phyloP scores from a whole-genome alignment of 176 grass and related monocot species.

The Zoysia japonica region DNA sequence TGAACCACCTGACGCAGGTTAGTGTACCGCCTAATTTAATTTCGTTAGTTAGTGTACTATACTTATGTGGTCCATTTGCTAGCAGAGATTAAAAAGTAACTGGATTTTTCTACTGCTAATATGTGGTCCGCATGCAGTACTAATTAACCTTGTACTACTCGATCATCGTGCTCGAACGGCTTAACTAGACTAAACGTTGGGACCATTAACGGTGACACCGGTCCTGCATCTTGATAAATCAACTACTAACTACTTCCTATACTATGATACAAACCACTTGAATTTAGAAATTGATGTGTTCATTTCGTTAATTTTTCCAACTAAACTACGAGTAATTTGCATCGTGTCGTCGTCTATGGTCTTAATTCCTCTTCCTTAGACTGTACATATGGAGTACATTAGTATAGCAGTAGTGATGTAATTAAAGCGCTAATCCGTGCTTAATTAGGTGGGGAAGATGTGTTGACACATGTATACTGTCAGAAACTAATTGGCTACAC shows the following conservation, averaged over 20 bases:
- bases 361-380: too few species aligned
- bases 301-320: too few species aligned
- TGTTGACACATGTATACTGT: background rate
- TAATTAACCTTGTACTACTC: background rate
- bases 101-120: background rate
- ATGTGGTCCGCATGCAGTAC: background rate
- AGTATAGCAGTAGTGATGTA: too few species aligned
- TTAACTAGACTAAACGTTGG: background rate
- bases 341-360: too few species aligned
- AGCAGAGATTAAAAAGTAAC: background rate
- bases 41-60: background rate
- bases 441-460: too few species aligned
- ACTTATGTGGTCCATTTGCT: slow-evolving; percentile 7
- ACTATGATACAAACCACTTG: background rate
- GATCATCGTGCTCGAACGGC: background rate
- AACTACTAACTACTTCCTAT: too few species aligned
- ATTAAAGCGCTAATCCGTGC: too few species aligned
- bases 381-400: too few species aligned
- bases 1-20: background rate
- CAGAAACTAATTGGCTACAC: background rate
- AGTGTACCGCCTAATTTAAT: background rate
- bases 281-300: background rate
- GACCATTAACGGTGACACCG: slow-evolving; percentile 29
- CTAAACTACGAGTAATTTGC: too few species aligned
- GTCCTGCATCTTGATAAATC: background rate